phyloP scores from a whole-genome alignment of 1,284 basidiomycete species.

The Trametes polyzona region DNA sequence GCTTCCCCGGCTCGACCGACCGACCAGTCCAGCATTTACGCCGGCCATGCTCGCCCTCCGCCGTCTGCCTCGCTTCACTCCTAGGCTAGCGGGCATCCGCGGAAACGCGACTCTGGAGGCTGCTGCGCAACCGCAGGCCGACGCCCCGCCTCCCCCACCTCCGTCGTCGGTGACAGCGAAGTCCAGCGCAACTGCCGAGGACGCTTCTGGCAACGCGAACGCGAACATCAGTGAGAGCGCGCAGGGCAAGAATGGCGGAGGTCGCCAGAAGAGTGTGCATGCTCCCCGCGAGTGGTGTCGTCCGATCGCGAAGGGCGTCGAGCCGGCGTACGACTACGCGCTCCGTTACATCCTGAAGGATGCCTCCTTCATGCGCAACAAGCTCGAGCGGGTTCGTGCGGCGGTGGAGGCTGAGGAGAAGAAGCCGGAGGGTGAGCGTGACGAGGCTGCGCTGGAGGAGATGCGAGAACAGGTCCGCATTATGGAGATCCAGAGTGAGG shows the following conservation, averaged over 20 bases:
- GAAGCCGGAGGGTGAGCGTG: slow-evolving; percentile 27
- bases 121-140: slow-evolving; percentile 16
- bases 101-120: slow-evolving; percentile 35
- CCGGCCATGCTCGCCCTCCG: slow-evolving; percentile 34
- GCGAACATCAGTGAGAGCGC: background rate
- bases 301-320: slow-evolving; percentile 66
- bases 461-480: slow-evolving; percentile 42
- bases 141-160: slow-evolving; percentile 21
- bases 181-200: slow-evolving; percentile 3
- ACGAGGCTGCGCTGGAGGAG: slow-evolving; percentile 44
- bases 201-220: background rate
- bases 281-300: slow-evolving; percentile 65
- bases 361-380: slow-evolving; percentile 45
- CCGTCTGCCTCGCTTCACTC: slow-evolving; percentile 29
- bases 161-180: slow-evolving; percentile 22
- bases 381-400: slow-evolving; percentile 47
- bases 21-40: slow-evolving; percentile 3
- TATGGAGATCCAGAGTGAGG: slow-evolving; percentile 54
- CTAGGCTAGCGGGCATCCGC: slow-evolving; percentile 29
- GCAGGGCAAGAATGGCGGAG: background rate
- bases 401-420: slow-evolving; percentile 33
- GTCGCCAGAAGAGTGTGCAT: slow-evolving; percentile 54
- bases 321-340: slow-evolving; percentile 86
- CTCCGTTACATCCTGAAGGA: slow-evolving; percentile 65
- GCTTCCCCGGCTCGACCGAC: slow-evolving; percentile 1